phyloP scores from a whole-genome alignment of 2,329 filamentous ascomycete genomes.

The Fusarium neocosmosporiellum region DNA sequence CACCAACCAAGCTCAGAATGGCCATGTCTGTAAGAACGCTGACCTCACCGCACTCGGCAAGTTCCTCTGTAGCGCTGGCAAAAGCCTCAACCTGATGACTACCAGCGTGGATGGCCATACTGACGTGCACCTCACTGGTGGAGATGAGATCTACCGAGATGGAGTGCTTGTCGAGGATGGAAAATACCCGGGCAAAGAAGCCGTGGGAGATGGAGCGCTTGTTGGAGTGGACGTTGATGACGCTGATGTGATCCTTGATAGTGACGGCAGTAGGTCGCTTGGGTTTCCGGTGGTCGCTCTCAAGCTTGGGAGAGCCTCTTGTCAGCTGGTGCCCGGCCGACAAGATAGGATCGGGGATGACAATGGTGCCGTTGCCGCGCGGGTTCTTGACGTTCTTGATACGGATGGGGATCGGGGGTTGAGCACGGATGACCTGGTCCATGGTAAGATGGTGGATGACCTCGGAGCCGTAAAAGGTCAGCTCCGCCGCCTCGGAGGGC shows the following conservation, averaged over 20 bases:
- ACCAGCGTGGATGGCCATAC: slow-evolving; percentile 92
- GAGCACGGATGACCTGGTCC: slow-evolving; percentile 92
- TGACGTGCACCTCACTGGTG: slow-evolving; percentile 96
- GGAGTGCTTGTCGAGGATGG: slow-evolving; percentile 85
- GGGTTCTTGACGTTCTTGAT: slow-evolving; percentile 96
- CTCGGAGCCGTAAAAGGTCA: slow-evolving; percentile 94
- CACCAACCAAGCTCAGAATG: slow-evolving; percentile 92
- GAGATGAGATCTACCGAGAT: slow-evolving; percentile 97
- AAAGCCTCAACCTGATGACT: slow-evolving; percentile 72
- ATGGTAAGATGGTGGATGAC: slow-evolving; percentile 99
- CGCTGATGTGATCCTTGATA: slow-evolving; percentile 95
- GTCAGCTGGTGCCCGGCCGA: slow-evolving; percentile 68
- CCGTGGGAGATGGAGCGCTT: slow-evolving; percentile 95
- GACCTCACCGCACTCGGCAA: slow-evolving; percentile 86
- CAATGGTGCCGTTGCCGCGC: slow-evolving; percentile 80
- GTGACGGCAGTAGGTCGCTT: slow-evolving; percentile 90
- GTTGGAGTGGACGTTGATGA: slow-evolving; percentile 98
- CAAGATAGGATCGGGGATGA: slow-evolving; percentile 77
- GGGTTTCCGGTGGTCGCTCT: slow-evolving; percentile 60
- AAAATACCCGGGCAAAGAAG: slow-evolving; percentile 95
- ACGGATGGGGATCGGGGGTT: slow-evolving; percentile 81
- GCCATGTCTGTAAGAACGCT: slow-evolving; percentile 93
- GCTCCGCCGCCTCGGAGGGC: slow-evolving; percentile 91
- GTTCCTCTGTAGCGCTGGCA: slow-evolving; percentile 74
- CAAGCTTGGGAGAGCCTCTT: slow-evolving; percentile 58